Evolutionary conservation across 768 basidiomycete species (phyloP).

Genomic region (Boletus tylopilopsis): DNA sequence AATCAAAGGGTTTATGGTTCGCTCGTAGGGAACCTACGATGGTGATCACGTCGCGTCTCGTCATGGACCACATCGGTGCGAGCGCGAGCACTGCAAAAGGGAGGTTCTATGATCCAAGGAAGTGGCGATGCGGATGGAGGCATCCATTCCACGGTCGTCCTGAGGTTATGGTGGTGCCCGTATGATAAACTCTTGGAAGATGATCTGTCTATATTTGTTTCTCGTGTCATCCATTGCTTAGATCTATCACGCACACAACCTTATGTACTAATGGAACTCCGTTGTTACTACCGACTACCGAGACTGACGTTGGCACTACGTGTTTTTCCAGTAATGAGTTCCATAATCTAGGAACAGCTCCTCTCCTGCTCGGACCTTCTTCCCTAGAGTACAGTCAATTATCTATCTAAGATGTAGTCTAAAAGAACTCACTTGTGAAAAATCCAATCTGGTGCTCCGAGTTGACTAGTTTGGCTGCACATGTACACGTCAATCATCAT

Average conservation of each 20-base stretch:
- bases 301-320: neutral
- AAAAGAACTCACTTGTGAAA: slow-evolving; percentile 30
- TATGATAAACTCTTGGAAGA: slow-evolving; percentile 9
- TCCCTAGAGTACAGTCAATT: slow-evolving; percentile 14
- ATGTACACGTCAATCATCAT: neutral
- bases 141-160: slow-evolving; percentile 41
- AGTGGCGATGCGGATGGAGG: slow-evolving; percentile 45
- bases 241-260: neutral
- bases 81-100: slow-evolving; percentile 32
- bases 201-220: too few species aligned
- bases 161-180: slow-evolving; percentile 35
- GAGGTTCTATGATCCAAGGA: slow-evolving; percentile 29
- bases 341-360: slow-evolving; percentile 40
- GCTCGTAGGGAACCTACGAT: slow-evolving; percentile 20
- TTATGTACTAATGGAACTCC: neutral
- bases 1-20: slow-evolving; percentile 4
- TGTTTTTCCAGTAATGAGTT: slow-evolving; percentile 20
- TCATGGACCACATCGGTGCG: slow-evolving; percentile 43
- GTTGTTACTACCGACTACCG: neutral
- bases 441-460: slow-evolving; percentile 37
- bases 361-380: slow-evolving; percentile 25
- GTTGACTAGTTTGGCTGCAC: slow-evolving; percentile 27
- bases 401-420: neutral
- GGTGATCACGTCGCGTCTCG: slow-evolving; percentile 39
- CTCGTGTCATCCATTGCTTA: neutral